A percentile compares a stretch with the other conserved stretches of the same genome.
phyloP scores from a whole-genome alignment of 2,329 filamentous ascomycete species.

The Cladosporium sp. region DNA sequence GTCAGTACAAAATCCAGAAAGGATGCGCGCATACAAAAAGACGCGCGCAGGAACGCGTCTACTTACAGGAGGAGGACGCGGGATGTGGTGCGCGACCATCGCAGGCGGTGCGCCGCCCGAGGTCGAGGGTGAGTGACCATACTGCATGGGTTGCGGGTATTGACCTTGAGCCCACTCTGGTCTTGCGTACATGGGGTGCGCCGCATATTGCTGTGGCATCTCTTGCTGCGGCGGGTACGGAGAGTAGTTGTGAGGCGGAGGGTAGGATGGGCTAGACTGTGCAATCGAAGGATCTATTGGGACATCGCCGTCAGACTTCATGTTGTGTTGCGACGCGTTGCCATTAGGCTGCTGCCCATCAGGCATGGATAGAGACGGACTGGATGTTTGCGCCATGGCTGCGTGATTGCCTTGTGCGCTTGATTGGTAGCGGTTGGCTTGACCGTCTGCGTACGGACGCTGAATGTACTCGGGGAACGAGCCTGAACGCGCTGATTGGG shows the following conservation, averaged over 20 bases:
- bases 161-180: constrained; percentile 66
- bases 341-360: constrained; percentile 75
- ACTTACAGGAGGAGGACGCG: constrained; percentile 61
- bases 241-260: constrained; percentile 74
- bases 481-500: constrained; percentile 67
- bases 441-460: constrained; percentile 69
- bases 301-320: constrained; percentile 93
- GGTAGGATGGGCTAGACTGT: constrained; percentile 86
- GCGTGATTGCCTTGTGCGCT: constrained; percentile 68
- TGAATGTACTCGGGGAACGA: constrained; percentile 85
- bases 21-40: constrained; percentile 10
- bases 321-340: constrained; percentile 43
- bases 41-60: constrained; percentile 7
- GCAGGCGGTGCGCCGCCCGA: constrained; percentile 53
- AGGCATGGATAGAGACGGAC: constrained; percentile 88
- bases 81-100: constrained; percentile 55
- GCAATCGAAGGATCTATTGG: constrained; percentile 99
- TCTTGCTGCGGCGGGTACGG: constrained; percentile 79
- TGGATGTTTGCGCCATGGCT: constrained; percentile 98
- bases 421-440: constrained; percentile 69
- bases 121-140: constrained; percentile 52
- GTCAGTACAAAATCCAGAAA: constrained; percentile 18
- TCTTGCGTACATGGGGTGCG: constrained; percentile 59
- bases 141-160: constrained; percentile 53
- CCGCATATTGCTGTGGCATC: constrained; percentile 78